These are phyloP conservation scores for Chimonanthus salicifolius DNA, from an alignment of 164 flowering plant species.

Conservation along the genomic window DNA sequence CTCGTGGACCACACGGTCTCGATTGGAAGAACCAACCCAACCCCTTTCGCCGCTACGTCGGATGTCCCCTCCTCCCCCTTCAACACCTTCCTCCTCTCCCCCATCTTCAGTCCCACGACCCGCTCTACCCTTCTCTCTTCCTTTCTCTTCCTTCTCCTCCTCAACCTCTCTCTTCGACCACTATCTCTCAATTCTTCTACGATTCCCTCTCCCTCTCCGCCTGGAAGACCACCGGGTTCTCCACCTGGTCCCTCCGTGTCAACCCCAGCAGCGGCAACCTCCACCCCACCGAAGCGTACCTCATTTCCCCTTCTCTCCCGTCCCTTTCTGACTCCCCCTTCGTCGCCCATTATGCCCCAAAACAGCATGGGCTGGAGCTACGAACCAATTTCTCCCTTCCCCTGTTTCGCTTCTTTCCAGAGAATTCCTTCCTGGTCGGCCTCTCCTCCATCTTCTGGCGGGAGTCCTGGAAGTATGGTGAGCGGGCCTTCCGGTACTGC, in stretches of 20 bases:
- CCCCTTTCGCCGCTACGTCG: constrained; percentile 79
- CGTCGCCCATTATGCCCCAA: constrained; percentile 88
- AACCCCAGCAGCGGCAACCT: constrained; percentile 97
- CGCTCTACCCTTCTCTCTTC: constrained; percentile 53
- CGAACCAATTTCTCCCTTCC: constrained; percentile 40
- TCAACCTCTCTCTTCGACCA: constrained; percentile 42
- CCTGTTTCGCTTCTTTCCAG: constrained; percentile 40
- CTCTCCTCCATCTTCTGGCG: constrained; percentile 88
- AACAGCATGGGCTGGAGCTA: constrained; percentile 68
- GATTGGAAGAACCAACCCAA: constrained; percentile 99
- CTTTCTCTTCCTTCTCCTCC: constrained; percentile 44
- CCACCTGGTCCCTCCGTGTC: constrained; percentile 91
- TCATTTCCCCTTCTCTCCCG: constrained; percentile 56
- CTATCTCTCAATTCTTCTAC: constrained; percentile 67
- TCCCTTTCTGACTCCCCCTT: constrained; percentile 45
- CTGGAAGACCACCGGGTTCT: constrained; percentile 77
- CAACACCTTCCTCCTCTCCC: constrained; percentile 36
- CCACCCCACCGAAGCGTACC: constrained; percentile 86
- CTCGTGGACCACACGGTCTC: constrained; percentile 80
- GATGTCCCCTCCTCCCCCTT: constrained; percentile 63
- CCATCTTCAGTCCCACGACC: constrained; percentile 12
- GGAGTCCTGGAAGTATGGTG: constrained; percentile 96
- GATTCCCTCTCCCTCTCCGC: constrained; percentile 87
- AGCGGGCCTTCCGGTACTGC: constrained; percentile 81
- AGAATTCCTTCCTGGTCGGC: constrained; percentile 59